Conservation (phyloP, 768 basidiomycete species). For the Trametes sanguinea region DNA sequence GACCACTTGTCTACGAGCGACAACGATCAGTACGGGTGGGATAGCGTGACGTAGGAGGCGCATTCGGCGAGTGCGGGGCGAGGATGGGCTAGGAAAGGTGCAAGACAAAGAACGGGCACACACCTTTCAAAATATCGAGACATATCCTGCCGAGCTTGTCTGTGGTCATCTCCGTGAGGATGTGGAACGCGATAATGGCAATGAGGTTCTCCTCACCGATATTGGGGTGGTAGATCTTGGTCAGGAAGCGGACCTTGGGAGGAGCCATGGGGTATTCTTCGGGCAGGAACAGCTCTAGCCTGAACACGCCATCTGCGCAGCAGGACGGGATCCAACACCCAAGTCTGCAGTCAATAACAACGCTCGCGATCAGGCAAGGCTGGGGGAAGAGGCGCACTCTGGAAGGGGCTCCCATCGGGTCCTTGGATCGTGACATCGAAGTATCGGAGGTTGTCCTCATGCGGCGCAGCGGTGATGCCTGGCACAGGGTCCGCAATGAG, state of each 20-base stretch:
- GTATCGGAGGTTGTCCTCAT: conserved; percentile 97
- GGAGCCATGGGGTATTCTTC: conserved; percentile 99
- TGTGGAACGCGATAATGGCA: background rate
- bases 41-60: background rate
- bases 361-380: background rate
- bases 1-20: conserved; percentile 92
- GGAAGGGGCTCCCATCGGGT: conserved; percentile 92
- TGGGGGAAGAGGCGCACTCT: conserved; percentile 41
- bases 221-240: conserved; percentile 99
- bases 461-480: conserved; percentile 92
- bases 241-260: conserved; percentile 96
- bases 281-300: conserved; percentile 95
- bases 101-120: conserved; percentile 21
- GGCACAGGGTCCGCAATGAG: conserved; percentile 96
- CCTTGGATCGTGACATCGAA: conserved; percentile 98
- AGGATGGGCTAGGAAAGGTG: too few species aligned
- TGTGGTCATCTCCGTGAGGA: conserved; percentile 34
- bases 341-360: background rate
- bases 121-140: conserved; percentile 96
- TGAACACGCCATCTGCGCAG: conserved; percentile 80
- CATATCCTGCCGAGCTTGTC: conserved; percentile 99
- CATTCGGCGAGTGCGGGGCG: too few species aligned
- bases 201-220: conserved; percentile 69
- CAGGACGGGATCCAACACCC: background rate
- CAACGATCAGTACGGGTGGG: background rate